Percentiles rank a stretch among this genome's conserved stretches.
Evolutionary conservation across 768 basidiomycete genomes (phyloP).

Genomic region (Russula virescens): DNA sequence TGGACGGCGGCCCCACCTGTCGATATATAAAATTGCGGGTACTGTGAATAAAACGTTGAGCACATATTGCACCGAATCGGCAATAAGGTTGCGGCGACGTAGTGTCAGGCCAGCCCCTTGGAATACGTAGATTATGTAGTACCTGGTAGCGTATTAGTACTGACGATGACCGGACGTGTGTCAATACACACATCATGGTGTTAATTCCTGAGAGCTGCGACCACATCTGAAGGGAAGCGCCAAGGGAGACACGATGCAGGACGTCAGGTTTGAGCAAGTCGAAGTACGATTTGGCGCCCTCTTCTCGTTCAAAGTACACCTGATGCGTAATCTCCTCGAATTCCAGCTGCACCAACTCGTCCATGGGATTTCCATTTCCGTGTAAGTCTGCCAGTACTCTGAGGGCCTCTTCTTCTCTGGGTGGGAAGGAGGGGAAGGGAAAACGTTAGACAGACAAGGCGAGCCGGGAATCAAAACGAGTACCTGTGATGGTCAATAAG

Average conservation of each 20-base stretch:
- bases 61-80: slow-evolving; percentile 57
- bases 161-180: neutral
- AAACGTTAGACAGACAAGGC: neutral
- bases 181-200: slow-evolving; percentile 62
- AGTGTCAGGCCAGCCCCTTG: slow-evolving; percentile 74
- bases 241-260: slow-evolving; percentile 64
- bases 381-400: slow-evolving; percentile 72
- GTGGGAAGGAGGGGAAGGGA: no score
- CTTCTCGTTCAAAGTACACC: slow-evolving; percentile 53
- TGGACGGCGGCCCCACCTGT: slow-evolving; percentile 74
- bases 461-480: slow-evolving; percentile 1
- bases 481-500: slow-evolving; percentile 57
- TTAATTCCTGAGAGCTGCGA: slow-evolving; percentile 74
- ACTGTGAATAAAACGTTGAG: slow-evolving; percentile 39
- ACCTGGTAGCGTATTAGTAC: slow-evolving; percentile 33
- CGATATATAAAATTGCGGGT: slow-evolving; percentile 57
- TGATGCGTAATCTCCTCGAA: slow-evolving; percentile 59
- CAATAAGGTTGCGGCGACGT: slow-evolving; percentile 66
- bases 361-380: slow-evolving; percentile 50
- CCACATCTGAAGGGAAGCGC: slow-evolving; percentile 74
- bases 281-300: slow-evolving; percentile 64
- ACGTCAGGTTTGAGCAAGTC: slow-evolving; percentile 64
- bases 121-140: slow-evolving; percentile 64
- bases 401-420: slow-evolving; percentile 55
- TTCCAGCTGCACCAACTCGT: slow-evolving; percentile 63